phyloP scores from a whole-genome alignment of 2,329 filamentous ascomycete species.

The Aspergillus carbonarius region DNA sequence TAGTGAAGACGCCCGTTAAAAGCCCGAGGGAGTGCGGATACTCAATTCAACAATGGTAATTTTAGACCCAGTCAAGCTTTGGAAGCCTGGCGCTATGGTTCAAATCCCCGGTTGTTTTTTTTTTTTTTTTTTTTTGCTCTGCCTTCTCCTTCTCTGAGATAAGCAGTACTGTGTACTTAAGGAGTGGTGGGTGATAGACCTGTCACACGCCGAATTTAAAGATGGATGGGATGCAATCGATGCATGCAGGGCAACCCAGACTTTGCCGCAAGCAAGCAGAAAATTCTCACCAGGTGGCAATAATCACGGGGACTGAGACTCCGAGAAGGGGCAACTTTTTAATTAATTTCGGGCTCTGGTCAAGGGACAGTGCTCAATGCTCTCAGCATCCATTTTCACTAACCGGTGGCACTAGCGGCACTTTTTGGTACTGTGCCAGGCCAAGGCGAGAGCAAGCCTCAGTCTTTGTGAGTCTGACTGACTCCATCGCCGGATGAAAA shows the following conservation, averaged over 20 bases:
- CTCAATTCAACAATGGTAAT: no score
- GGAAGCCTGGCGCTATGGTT: no score
- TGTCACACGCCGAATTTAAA: no score
- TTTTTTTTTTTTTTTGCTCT: no score
- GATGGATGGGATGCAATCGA: neutral
- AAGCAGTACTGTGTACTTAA: no score
- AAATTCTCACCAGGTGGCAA: neutral
- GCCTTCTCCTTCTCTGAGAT: no score
- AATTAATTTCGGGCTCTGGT: neutral
- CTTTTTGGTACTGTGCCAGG: neutral
- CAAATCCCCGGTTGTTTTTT: no score
- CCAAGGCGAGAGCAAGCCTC: neutral
- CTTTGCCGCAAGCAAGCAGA: neutral
- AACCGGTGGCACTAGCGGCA: neutral
- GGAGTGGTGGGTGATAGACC: no score
- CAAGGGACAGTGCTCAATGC: neutral
- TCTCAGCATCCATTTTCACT: neutral
- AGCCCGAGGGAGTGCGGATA: no score
- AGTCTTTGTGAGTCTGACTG: neutral
- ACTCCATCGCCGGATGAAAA: neutral
- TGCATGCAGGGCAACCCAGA: neutral
- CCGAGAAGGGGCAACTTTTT: neutral
- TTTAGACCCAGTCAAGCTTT: no score
- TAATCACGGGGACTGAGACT: neutral
- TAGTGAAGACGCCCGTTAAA: no score